phyloP scores from a whole-genome alignment of 768 basidiomycete species.

The Rickenella mellea region DNA sequence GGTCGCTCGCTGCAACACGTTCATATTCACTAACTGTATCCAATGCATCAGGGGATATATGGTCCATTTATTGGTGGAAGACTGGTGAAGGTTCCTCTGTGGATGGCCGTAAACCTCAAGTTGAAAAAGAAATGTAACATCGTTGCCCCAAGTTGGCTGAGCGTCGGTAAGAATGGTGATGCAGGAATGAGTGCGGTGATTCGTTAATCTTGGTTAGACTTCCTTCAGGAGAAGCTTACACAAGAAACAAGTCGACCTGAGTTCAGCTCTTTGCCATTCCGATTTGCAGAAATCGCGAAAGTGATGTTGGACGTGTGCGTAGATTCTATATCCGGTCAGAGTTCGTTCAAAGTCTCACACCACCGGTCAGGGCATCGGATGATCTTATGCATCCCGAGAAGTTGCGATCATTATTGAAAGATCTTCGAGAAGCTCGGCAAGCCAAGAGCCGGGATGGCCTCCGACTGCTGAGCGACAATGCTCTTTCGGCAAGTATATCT shows the following conservation, averaged over 20 bases:
- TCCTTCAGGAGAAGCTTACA: conserved; percentile 62
- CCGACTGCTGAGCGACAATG: conserved; percentile 67
- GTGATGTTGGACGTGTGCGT: conserved; percentile 87
- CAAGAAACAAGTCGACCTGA: conserved; percentile 64
- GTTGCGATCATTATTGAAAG: conserved; percentile 79
- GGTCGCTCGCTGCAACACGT: conserved; percentile 6
- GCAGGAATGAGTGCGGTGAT: not conserved
- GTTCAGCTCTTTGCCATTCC: conserved; percentile 78
- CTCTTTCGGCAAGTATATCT: conserved; percentile 63
- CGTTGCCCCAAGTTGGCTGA: conserved; percentile 83
- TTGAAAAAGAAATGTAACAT: conserved; percentile 92
- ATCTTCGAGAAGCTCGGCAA: conserved; percentile 92
- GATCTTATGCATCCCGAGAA: conserved; percentile 81
- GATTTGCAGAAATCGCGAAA: conserved; percentile 85
- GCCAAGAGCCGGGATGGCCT: conserved; percentile 88
- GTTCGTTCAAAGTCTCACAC: conserved; percentile 1
- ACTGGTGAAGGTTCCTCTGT: conserved; percentile 80
- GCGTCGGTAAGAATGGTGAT: conserved; percentile 49
- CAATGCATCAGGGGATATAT: conserved; percentile 63
- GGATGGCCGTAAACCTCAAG: conserved; percentile 94
- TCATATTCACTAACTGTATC: not conserved
- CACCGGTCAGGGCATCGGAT: conserved; percentile 67
- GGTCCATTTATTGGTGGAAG: conserved; percentile 88
- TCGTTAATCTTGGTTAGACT: conserved; percentile 41
- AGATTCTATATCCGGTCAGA: not conserved